Conservation (phyloP, 495 filamentous ascomycete species). For the Aspergillus asperescens region DNA sequence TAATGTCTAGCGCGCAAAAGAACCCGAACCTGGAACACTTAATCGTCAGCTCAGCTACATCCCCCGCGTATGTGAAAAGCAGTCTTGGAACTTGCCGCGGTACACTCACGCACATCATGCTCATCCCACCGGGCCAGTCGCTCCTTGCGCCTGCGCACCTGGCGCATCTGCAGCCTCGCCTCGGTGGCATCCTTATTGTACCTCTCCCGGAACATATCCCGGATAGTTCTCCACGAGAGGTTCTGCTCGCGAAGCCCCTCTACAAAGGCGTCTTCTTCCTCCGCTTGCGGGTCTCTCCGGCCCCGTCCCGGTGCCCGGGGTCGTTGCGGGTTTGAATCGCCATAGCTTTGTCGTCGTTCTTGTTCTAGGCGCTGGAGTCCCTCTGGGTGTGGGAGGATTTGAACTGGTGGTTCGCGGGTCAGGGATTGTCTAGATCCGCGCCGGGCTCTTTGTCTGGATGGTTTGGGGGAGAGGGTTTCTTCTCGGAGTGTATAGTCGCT, state of each 20-base stretch:
- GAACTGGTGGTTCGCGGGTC: slow-evolving; percentile 28
- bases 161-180: slow-evolving; percentile 68
- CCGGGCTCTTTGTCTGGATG: slow-evolving; percentile 26
- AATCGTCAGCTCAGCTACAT: slow-evolving; percentile 7
- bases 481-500: slow-evolving; percentile 24
- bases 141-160: slow-evolving; percentile 60
- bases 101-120: slow-evolving; percentile 55
- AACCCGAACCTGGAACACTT: slow-evolving; percentile 36
- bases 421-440: slow-evolving; percentile 23
- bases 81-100: not conserved
- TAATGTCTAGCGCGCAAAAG: slow-evolving; percentile 43
- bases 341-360: slow-evolving; percentile 27
- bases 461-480: slow-evolving; percentile 25
- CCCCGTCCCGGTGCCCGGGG: slow-evolving; percentile 38
- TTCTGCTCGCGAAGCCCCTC: slow-evolving; percentile 62
- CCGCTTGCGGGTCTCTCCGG: slow-evolving; percentile 45
- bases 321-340: slow-evolving; percentile 24
- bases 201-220: slow-evolving; percentile 55
- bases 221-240: slow-evolving; percentile 65
- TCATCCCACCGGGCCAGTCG: slow-evolving; percentile 59
- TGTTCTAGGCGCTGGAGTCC: slow-evolving; percentile 34
- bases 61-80: not conserved
- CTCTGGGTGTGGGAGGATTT: slow-evolving; percentile 39
- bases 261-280: slow-evolving; percentile 64
- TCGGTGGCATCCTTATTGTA: slow-evolving; percentile 62